phyloP scores from a whole-genome alignment of 139 green algal species.

The Chlorella sp. region DNA sequence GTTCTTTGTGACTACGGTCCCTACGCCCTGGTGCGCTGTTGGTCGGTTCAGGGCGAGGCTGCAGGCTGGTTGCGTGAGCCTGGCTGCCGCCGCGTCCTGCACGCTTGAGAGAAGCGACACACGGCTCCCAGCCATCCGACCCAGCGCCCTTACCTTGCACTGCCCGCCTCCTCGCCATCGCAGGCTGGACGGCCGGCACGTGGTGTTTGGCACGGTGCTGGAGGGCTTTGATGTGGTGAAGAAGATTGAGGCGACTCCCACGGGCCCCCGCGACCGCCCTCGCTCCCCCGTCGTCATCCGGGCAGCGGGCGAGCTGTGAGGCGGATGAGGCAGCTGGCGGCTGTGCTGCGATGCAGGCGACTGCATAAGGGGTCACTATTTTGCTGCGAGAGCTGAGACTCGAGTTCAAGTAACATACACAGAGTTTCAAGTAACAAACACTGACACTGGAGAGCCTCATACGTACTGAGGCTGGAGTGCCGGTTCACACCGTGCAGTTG shows the following conservation, averaged over 20 bases:
- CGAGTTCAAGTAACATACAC: too few relatives aligned
- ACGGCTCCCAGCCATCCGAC: too few relatives aligned
- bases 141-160: not conserved
- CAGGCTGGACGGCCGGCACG: slow-evolving; percentile 66
- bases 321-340: not conserved
- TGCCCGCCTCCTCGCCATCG: too few relatives aligned
- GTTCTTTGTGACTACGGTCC: slow-evolving; percentile 63
- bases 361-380: not conserved
- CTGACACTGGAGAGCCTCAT: not conserved
- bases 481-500: too few relatives aligned
- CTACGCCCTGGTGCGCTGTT: slow-evolving; percentile 45
- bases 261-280: not conserved
- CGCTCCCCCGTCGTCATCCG: not conserved
- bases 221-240: slow-evolving; percentile 76
- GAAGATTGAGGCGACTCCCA: slow-evolving; percentile 10
- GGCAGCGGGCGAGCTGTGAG: not conserved
- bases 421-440: not conserved
- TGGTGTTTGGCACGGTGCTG: slow-evolving; percentile 78
- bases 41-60: not conserved
- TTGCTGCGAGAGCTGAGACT: too few relatives aligned
- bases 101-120: too few relatives aligned
- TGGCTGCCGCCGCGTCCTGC: too few relatives aligned
- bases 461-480: too few relatives aligned
- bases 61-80: not conserved
- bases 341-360: not conserved